Conservation (phyloP, 1,139 yeast species). For the Candida sanyaensis region DNA sequence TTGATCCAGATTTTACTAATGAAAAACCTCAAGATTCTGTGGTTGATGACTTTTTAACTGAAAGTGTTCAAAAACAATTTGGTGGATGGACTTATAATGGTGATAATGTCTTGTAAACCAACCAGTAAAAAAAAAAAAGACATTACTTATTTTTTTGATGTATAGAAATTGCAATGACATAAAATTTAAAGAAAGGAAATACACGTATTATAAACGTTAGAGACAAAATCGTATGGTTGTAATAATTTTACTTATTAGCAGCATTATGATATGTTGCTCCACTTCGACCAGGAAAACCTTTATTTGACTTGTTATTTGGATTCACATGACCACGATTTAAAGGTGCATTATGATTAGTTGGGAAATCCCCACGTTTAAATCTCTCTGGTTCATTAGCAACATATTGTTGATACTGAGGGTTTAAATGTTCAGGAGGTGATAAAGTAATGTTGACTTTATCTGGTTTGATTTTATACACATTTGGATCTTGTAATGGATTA, state of each 20-base stretch:
- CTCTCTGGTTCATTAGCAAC: constrained; percentile 35
- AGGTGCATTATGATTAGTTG: constrained; percentile 40
- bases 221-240: neutral
- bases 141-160: neutral
- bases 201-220: neutral
- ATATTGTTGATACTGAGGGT: constrained; percentile 40
- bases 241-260: constrained; percentile 31
- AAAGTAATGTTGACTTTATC: constrained; percentile 37
- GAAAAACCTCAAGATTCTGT: constrained; percentile 96
- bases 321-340: constrained; percentile 29
- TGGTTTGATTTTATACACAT: constrained; percentile 34
- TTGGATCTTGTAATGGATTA: constrained; percentile 29
- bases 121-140: no score
- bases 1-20: constrained; percentile 88
- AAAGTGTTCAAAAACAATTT: constrained; percentile 91
- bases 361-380: constrained; percentile 33
- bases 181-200: neutral
- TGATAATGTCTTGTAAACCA: constrained; percentile 33
- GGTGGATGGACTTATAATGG: constrained; percentile 99
- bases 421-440: constrained; percentile 38
- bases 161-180: constrained; percentile 1
- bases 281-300: constrained; percentile 40
- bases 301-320: constrained; percentile 27
- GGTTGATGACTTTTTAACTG: constrained; percentile 86
- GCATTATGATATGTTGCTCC: constrained; percentile 44